Evolutionary conservation across 2,329 filamentous ascomycete genomes (phyloP).

Genomic region (Magnaporthales sp.): DNA sequence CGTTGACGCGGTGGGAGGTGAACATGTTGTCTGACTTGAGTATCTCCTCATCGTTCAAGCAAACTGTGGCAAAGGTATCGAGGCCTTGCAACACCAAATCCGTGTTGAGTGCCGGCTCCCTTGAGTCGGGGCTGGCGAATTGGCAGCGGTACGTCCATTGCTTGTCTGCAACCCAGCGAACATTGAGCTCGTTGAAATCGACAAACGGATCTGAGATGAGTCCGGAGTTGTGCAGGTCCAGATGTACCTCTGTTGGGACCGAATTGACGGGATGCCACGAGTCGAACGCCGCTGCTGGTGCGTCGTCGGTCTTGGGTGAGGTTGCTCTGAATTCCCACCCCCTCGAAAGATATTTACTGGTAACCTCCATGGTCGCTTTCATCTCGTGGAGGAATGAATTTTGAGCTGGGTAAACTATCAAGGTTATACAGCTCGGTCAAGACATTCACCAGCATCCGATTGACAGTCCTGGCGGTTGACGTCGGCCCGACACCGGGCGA

Average conservation of each 20-base stretch:
- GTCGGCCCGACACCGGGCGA: too few species aligned
- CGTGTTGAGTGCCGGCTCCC: slow-evolving; percentile 16
- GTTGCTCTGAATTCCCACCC: background rate
- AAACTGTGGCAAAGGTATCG: slow-evolving; percentile 53
- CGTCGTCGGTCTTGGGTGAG: background rate
- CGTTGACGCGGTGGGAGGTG: slow-evolving; percentile 43
- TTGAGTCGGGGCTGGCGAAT: slow-evolving; percentile 17
- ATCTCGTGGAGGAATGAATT: too few species aligned
- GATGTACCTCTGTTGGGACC: slow-evolving; percentile 27
- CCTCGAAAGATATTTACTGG: background rate
- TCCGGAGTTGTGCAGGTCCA: slow-evolving; percentile 26
- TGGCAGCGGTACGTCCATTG: slow-evolving; percentile 47
- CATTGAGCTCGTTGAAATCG: slow-evolving; percentile 51
- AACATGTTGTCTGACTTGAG: slow-evolving; percentile 57
- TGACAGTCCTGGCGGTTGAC: too few species aligned
- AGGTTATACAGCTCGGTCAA: too few species aligned
- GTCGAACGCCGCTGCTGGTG: background rate
- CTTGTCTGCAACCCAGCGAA: slow-evolving; percentile 54
- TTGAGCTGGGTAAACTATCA: too few species aligned
- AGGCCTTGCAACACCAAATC: slow-evolving; percentile 55
- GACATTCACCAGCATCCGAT: too few species aligned
- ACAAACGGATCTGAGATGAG: slow-evolving; percentile 47
- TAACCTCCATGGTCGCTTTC: background rate
- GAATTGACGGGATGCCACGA: background rate
- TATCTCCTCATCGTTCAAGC: slow-evolving; percentile 43